Percentiles rank a stretch among this genome's conserved stretches.
Conservation (phyloP, 2,329 filamentous ascomycete genomes). For the Sphaerulina populicola region DNA sequence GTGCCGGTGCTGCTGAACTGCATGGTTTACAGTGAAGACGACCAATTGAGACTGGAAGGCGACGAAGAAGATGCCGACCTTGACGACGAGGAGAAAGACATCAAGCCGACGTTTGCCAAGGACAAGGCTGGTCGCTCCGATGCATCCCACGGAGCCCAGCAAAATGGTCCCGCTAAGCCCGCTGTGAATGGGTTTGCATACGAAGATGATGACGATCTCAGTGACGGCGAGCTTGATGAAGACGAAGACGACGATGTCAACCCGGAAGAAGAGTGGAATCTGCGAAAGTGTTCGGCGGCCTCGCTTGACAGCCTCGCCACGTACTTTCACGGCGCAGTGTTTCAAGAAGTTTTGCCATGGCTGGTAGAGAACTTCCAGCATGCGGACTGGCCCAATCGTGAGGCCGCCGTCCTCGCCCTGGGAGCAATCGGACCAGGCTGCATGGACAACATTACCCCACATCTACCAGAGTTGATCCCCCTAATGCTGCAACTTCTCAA, state of each 20-base stretch:
- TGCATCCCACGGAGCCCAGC: constrained; percentile 48
- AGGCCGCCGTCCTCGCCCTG: constrained; percentile 87
- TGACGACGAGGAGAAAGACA: constrained; percentile 82
- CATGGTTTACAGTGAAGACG: constrained; percentile 95
- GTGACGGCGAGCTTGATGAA: constrained; percentile 79
- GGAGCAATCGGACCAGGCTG: constrained; percentile 94
- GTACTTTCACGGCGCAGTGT: constrained; percentile 80
- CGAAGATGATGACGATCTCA: constrained; percentile 62
- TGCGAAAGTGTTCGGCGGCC: constrained; percentile 93
- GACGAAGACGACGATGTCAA: constrained; percentile 64
- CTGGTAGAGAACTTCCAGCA: constrained; percentile 83
- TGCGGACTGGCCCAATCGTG: constrained; percentile 80
- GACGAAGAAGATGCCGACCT: constrained; percentile 67
- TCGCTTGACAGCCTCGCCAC: constrained; percentile 89
- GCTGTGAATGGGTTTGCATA: constrained; percentile 30
- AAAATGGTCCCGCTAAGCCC: constrained; percentile 47
- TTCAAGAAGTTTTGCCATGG: constrained; percentile 86
- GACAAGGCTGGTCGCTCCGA: constrained; percentile 41
- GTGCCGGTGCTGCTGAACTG: constrained; percentile 84
- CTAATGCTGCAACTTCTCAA: constrained; percentile 81
- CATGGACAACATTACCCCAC: constrained; percentile 78
- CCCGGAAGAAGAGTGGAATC: constrained; percentile 86
- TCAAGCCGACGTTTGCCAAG: constrained; percentile 86
- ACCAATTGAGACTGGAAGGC: constrained; percentile 74
- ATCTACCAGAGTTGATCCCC: constrained; percentile 80